Evolutionary conservation across 2,329 filamentous ascomycete species (phyloP), one percentile per base, ranked within the genome.

Genomic region (Aspergillus japonicus): DNA sequence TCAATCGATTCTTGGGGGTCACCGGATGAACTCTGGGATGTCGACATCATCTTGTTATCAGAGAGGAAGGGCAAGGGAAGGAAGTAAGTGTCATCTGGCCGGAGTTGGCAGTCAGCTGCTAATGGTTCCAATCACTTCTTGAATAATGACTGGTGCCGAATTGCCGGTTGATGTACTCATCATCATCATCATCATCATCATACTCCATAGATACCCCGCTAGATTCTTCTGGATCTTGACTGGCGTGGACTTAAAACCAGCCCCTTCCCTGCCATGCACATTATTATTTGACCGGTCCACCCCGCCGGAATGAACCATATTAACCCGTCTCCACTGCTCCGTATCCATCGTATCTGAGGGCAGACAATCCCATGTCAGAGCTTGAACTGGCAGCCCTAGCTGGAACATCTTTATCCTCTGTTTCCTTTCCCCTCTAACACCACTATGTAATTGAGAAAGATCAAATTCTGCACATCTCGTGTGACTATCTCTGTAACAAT

Each of bases 201-300:
- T 21, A 35, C 1, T 12, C 11, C 11, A 10, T 12, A 35, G 5
- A 50, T 62, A 61, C 54, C 61, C 63, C 61, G 59, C 63, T 65
- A 65, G 61, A 64, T 61, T 61, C 51, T 64, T 64, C 63, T 65
- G 63, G 63, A 65, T 62, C 53, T 35, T 52, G 31, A 58, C 57
- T 62, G 61, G 58, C 58, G 56, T 59, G 58, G 55, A 48, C 23
- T 60, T 59, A 47, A 57, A 44, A 44, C 39, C 39, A 44, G 39
- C 39, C 39, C 39, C 39, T 44, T 44, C 39, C 39, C 39, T 44
- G 39, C 39, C 6, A 12, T 44, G 39, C 39, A 44, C 39, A 16
- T 44, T 16, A 19, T 44, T 44, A 44, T 44, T 44, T 44, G 39
- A 44, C 16, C 39, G 39, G 39, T 44, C 39, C 39, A 16, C 39